Percentiles rank a stretch among this genome's conserved stretches.
Evolutionary conservation across 2,329 filamentous ascomycete genomes (phyloP).

Genomic region (Aspergillus pseudoglaucus): DNA sequence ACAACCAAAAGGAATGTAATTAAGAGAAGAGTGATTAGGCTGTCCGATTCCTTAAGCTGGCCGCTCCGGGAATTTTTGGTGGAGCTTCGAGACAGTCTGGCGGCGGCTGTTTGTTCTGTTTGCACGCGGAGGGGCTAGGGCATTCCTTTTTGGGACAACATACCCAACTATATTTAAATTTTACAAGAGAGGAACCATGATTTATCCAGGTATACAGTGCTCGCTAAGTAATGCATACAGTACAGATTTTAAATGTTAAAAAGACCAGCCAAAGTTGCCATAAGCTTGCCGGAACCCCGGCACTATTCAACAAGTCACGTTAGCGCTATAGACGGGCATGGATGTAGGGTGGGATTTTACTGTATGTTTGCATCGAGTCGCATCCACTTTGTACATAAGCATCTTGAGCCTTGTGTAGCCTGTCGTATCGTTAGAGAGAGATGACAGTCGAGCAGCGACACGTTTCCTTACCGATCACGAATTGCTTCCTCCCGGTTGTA

Average conservation of each 20-base stretch:
- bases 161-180: too few species aligned
- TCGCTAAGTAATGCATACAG: neutral
- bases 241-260: neutral
- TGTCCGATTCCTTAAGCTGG: slow-evolving; percentile 16
- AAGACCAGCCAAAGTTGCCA: slow-evolving; percentile 9
- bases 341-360: slow-evolving; percentile 16
- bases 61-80: slow-evolving; percentile 31
- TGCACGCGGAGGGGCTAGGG: slow-evolving; percentile 29
- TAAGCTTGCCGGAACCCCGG: slow-evolving; percentile 16
- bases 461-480: slow-evolving; percentile 39
- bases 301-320: slow-evolving; percentile 7
- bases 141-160: slow-evolving; percentile 8
- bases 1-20: slow-evolving; percentile 6
- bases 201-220: neutral
- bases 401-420: slow-evolving; percentile 35
- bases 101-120: slow-evolving; percentile 33
- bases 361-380: slow-evolving; percentile 17
- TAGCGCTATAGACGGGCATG: neutral
- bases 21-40: slow-evolving; percentile 4
- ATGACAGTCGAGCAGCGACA: neutral
- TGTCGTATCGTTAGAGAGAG: slow-evolving; percentile 13
- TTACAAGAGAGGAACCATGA: neutral
- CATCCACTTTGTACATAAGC: slow-evolving; percentile 37
- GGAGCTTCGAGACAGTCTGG: slow-evolving; percentile 24
- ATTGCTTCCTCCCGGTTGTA: slow-evolving; percentile 53